phyloP scores from a whole-genome alignment of 1,284 basidiomycete genomes.

The Fomitiporia mediterranea region DNA sequence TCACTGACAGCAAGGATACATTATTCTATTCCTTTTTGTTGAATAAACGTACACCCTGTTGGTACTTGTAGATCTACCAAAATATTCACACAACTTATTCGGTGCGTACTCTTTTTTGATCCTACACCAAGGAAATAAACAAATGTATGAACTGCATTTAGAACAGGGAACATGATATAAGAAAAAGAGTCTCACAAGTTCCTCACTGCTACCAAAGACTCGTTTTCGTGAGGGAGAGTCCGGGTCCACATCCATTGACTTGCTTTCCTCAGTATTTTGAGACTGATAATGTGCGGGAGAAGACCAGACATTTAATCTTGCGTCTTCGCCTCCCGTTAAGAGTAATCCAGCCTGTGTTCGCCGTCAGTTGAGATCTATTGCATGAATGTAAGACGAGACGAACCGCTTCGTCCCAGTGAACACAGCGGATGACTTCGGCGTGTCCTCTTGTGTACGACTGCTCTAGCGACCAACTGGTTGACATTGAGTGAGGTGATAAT shows the following conservation, averaged over 20 bases:
- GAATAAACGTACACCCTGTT: too few relatives aligned
- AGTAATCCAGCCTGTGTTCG: slow-evolving; percentile 40
- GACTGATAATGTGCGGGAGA: slow-evolving; percentile 18
- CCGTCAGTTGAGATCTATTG: slow-evolving; percentile 2
- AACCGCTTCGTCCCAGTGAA: slow-evolving; percentile 53
- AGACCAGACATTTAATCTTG: slow-evolving; percentile 50
- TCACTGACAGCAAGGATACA: too few relatives aligned
- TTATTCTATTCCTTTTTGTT: too few relatives aligned
- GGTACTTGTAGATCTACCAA: too few relatives aligned
- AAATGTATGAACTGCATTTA: neutral
- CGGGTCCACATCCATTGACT: slow-evolving; percentile 21
- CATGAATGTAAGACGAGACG: slow-evolving; percentile 17
- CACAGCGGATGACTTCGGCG: slow-evolving; percentile 51
- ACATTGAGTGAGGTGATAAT: slow-evolving; percentile 40
- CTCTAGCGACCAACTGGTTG: slow-evolving; percentile 45
- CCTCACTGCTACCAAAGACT: slow-evolving; percentile 27
- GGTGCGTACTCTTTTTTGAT: slow-evolving; percentile 13
- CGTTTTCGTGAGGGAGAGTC: slow-evolving; percentile 27
- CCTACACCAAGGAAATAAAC: too few relatives aligned
- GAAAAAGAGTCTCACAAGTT: slow-evolving; percentile 24
- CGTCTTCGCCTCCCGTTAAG: slow-evolving; percentile 61
- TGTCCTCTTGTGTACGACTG: slow-evolving; percentile 50
- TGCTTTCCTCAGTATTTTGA: slow-evolving; percentile 12
- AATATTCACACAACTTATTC: too few relatives aligned
- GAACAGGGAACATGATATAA: neutral